A percentile compares a stretch with the other conserved stretches of the same genome.
Conservation (phyloP, 345 rosid genomes). For the Psidium friedrichsthalianum region DNA sequence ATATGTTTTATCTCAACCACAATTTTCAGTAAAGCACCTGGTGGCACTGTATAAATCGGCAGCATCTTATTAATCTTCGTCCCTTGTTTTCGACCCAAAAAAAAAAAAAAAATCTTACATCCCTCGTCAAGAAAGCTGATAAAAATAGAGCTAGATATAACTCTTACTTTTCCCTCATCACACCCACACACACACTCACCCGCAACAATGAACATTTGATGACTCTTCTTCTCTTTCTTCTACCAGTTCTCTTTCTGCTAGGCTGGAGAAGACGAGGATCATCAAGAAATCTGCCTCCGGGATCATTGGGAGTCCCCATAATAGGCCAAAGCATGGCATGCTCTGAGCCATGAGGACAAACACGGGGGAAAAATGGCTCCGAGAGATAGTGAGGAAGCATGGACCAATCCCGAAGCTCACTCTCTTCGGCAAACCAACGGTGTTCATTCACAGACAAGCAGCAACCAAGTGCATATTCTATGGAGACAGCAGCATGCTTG, state of each 20-base stretch:
- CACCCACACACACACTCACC: not conserved
- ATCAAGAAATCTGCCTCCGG: slow-evolving; percentile 25
- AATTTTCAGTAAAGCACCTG: not conserved
- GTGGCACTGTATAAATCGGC: not conserved
- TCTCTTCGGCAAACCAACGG: slow-evolving; percentile 35
- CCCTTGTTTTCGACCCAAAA: not conserved
- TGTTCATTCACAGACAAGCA: slow-evolving; percentile 27
- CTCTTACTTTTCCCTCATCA: not conserved
- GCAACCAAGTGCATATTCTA: slow-evolving; percentile 38
- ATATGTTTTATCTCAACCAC: not conserved
- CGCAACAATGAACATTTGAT: not conserved
- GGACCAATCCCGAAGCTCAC: slow-evolving; percentile 38
- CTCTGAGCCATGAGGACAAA: slow-evolving; percentile 36
- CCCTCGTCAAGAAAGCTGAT: too few species aligned
- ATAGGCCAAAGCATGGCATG: slow-evolving; percentile 37
- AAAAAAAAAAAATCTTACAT: too few species aligned
- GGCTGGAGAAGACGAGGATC: not conserved
- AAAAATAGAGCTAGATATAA: not conserved
- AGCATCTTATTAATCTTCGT: not conserved
- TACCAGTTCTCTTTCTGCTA: not conserved
- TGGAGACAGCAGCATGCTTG: slow-evolving; percentile 10
- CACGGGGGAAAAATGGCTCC: slow-evolving; percentile 32
- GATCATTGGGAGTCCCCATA: slow-evolving; percentile 43
- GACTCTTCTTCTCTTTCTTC: not conserved
- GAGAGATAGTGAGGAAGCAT: slow-evolving; percentile 18